phyloP scores from a whole-genome alignment of 2,329 filamentous ascomycete genomes.

The Stachybotrys chartarum region DNA sequence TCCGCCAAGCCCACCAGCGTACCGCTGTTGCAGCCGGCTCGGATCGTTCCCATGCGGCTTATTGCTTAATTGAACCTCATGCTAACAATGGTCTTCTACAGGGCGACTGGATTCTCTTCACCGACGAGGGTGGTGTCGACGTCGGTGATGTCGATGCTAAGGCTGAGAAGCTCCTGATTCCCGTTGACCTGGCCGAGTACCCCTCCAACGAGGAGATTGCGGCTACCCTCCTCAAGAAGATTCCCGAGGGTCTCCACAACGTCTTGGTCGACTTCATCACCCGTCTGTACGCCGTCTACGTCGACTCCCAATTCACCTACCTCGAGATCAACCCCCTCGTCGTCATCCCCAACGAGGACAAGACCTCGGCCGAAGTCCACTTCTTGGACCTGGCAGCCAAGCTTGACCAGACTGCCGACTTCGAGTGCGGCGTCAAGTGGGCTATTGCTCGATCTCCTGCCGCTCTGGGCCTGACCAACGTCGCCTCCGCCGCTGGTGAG shows the following conservation, averaged over 20 bases:
- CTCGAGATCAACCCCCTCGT: constrained; percentile 99
- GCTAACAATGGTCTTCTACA: constrained; percentile 31
- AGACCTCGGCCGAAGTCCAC: constrained; percentile 88
- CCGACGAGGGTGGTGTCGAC: constrained; percentile 98
- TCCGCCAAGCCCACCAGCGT: not conserved
- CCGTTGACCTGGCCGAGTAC: constrained; percentile 89
- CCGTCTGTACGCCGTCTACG: constrained; percentile 95
- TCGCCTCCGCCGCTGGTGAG: constrained; percentile 52
- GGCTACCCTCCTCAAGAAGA: constrained; percentile 76
- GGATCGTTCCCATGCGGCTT: not conserved
- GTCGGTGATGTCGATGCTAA: constrained; percentile 98
- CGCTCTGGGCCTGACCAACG: constrained; percentile 73
- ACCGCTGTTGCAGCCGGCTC: not conserved
- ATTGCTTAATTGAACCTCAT: constrained; percentile 1
- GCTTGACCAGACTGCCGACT: constrained; percentile 97
- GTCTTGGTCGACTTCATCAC: constrained; percentile 99
- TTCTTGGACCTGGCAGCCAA: constrained; percentile 99
- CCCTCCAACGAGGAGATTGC: constrained; percentile 96
- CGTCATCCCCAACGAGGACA: constrained; percentile 89
- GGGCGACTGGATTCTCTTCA: constrained; percentile 99
- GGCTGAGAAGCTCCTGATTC: constrained; percentile 96
- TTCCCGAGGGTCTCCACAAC: constrained; percentile 92
- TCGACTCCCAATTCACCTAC: constrained; percentile 99
- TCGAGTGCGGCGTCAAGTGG: constrained; percentile 99
- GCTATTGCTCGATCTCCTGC: constrained; percentile 87